Evolutionary conservation across 257 asterid genomes (phyloP), one percentile per base, ranked within the genome.

Genomic region (Verbena officinalis): DNA sequence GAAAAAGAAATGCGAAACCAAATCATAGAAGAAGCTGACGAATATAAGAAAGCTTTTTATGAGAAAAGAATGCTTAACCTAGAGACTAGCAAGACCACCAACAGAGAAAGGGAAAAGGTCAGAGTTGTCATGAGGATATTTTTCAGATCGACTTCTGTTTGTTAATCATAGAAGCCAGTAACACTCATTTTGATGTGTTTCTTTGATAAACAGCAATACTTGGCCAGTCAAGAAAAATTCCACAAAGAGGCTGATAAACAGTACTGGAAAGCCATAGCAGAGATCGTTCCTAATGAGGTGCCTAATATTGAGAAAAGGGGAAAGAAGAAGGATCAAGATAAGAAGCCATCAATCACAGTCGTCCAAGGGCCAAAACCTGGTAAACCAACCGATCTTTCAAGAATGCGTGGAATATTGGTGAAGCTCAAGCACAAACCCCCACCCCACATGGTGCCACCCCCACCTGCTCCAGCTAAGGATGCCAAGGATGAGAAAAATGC

Each of bases 331-430:
- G 99, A 93, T 75, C 93, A 90, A 73, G 99, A 87, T 43, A 89
- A 85, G 86, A 89, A 85, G 80, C 91, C 97, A 66, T 82, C 96
- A 1, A 76, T 93, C 78, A 62, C 86, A 1, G 94, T 93, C 50
- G 17, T 93, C 54, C 98, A 93, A 77, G 98, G 97, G 14, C 98
- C 98, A 44, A 93, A 93, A 67, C 98, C 97, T 3, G 98, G 98
- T 27, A 93, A 93, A 77, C 98, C 97, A 15, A 93, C 98, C n/a
- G 98, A 93, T 27, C 90, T 93, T 69, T 84, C 96, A 9, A 85
- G 97, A 86, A 80, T 93, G 96, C 97, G 98, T 12, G 94, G 93
- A 40, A 75, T 93, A 59, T 70, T 93, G 66, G 82, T 90, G 85
- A 93, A 86, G 86, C 94, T 93, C 73, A 93, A 93, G 86, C 98